These are phyloP conservation scores for Actinidia chinensis DNA, from an alignment of 179 eudicot species.

Conservation along the genomic window DNA sequence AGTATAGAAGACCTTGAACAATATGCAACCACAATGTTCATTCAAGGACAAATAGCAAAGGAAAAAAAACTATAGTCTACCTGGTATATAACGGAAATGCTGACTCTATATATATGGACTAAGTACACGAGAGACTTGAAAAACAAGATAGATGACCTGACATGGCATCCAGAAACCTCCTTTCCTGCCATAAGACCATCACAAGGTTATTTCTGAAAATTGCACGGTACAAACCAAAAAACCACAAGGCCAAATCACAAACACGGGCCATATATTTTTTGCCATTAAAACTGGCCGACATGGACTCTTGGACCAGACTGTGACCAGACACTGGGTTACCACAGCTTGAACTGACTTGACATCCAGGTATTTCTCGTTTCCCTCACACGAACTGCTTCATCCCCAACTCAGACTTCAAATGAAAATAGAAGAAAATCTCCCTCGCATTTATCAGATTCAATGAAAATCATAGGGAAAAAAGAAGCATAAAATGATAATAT, in stretches of 20 bases:
- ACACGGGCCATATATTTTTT: neutral
- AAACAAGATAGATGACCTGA: constrained; percentile 10
- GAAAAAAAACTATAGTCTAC: neutral
- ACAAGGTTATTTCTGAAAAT: neutral
- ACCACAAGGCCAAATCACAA: neutral
- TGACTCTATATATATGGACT: neutral
- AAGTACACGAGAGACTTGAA: neutral
- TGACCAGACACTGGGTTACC: constrained; percentile 21
- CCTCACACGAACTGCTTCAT: neutral
- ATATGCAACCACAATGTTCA: neutral
- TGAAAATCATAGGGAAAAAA: too few relatives aligned
- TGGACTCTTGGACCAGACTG: constrained; percentile 24
- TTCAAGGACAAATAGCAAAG: neutral
- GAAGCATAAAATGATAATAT: neutral
- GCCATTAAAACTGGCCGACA: neutral
- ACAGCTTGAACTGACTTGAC: constrained; percentile 25
- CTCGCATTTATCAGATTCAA: neutral
- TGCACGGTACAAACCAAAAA: neutral
- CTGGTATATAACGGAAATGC: neutral
- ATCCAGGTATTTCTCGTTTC: neutral
- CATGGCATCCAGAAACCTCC: neutral
- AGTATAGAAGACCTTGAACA: neutral
- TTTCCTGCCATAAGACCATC: neutral
- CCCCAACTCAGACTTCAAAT: neutral
- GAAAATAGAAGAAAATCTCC: neutral